Evolutionary conservation across 2,329 filamentous ascomycete species (phyloP).

Genomic region (Didymella segeticola): DNA sequence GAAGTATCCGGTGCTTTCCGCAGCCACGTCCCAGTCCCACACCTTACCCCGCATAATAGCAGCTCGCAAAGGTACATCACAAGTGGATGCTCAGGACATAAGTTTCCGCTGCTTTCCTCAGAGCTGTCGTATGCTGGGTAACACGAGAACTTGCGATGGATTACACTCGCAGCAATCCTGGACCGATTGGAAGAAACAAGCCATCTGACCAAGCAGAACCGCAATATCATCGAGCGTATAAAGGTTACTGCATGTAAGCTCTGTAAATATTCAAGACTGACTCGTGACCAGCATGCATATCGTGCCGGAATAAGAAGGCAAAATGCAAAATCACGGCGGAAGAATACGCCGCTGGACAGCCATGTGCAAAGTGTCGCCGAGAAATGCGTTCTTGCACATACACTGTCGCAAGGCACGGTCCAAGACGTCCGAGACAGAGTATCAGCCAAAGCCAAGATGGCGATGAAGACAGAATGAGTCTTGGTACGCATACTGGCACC

Average conservation of each 20-base stretch:
- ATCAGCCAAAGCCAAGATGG: neutral
- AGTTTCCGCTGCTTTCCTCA: neutral
- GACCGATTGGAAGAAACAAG: neutral
- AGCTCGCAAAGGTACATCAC: neutral
- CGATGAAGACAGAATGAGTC: neutral
- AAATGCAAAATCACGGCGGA: neutral
- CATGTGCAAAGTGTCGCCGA: slow-evolving; percentile 3
- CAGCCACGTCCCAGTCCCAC: slow-evolving; percentile 1
- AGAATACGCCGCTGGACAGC: neutral
- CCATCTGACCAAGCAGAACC: neutral
- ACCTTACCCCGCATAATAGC: neutral
- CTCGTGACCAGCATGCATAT: neutral
- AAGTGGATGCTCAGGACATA: neutral
- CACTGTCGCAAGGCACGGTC: neutral
- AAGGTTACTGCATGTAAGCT: neutral
- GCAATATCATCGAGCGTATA: neutral
- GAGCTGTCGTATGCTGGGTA: neutral
- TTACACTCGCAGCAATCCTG: neutral
- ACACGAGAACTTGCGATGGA: neutral
- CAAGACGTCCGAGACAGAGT: slow-evolving; percentile 1
- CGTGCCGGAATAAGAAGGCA: neutral
- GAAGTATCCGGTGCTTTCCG: slow-evolving; percentile 1
- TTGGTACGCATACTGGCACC: neutral
- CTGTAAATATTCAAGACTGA: neutral
- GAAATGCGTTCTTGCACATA: slow-evolving; percentile 3